Evolutionary conservation across 202 grass and related monocot species (phyloP).

Genomic region (Setaria viridis): DNA sequence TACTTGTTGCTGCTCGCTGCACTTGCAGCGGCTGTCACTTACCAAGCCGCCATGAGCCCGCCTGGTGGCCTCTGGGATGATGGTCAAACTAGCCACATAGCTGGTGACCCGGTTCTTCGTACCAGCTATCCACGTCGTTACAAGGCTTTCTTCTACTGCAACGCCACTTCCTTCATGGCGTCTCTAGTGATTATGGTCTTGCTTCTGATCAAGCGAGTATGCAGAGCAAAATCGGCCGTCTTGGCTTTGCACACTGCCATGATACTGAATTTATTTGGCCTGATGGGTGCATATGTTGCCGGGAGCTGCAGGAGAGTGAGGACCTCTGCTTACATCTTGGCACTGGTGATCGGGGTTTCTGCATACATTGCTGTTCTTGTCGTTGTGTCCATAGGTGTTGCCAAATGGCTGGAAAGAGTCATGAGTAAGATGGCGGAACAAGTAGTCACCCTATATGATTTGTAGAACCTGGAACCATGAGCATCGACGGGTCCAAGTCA

Average conservation of each 20-base stretch:
- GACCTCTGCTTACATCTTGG: constrained; percentile 36
- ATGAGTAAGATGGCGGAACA: not conserved
- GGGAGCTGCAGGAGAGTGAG: constrained; percentile 48
- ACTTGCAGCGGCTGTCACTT: constrained; percentile 54
- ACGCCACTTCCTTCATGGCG: constrained; percentile 61
- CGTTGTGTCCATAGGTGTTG: constrained; percentile 13
- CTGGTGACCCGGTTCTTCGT: constrained; percentile 47
- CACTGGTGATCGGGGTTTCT: constrained; percentile 46
- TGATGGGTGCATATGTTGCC: constrained; percentile 53
- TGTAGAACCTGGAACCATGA: constrained; percentile 24
- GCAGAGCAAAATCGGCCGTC: not conserved
- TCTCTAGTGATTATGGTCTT: constrained; percentile 64
- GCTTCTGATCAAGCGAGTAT: constrained; percentile 50
- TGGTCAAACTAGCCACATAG: not conserved
- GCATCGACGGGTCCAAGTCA: not conserved
- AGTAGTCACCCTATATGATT: constrained; percentile 14
- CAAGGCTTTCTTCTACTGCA: constrained; percentile 63
- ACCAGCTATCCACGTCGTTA: constrained; percentile 46
- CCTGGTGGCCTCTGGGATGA: constrained; percentile 57
- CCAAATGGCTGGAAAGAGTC: constrained; percentile 12
- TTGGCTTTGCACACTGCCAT: constrained; percentile 45
- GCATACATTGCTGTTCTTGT: constrained; percentile 39
- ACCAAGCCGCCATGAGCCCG: constrained; percentile 58
- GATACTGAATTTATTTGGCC: constrained; percentile 49
- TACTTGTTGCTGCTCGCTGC: constrained; percentile 53